Evolutionary conservation across 768 basidiomycete species (phyloP).

Genomic region (Boletus barrowsii): DNA sequence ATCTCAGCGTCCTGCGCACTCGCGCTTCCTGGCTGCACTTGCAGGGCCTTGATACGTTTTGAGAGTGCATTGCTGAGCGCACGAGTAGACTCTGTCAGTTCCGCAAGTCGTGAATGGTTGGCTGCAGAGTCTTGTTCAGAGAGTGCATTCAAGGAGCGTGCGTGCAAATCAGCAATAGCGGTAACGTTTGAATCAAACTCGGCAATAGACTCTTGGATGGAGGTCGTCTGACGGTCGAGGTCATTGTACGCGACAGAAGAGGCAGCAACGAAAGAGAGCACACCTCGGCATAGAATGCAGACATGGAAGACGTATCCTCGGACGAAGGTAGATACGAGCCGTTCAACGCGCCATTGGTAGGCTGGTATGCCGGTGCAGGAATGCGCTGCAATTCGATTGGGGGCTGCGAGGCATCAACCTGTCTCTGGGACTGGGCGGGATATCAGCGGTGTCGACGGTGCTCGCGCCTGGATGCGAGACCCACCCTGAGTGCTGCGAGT

Average conservation of each 20-base stretch:
- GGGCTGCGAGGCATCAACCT: slow-evolving; percentile 29
- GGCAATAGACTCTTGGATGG: slow-evolving; percentile 45
- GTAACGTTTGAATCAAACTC: slow-evolving; percentile 45
- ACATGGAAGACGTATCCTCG: slow-evolving; percentile 26
- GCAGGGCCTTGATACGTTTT: slow-evolving; percentile 55
- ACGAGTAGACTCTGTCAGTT: slow-evolving; percentile 58
- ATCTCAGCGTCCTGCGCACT: slow-evolving; percentile 44
- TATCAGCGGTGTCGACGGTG: slow-evolving; percentile 41
- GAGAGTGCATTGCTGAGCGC: slow-evolving; percentile 56
- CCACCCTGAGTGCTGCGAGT: slow-evolving; percentile 79
- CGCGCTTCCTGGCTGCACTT: slow-evolving; percentile 35
- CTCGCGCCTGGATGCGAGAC: slow-evolving; percentile 40
- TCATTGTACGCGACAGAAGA: neutral
- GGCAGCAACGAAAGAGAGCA: neutral
- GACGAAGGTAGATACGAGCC: slow-evolving; percentile 2
- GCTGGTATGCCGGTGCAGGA: slow-evolving; percentile 4
- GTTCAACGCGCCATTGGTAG: neutral
- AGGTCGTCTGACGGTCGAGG: slow-evolving; percentile 37
- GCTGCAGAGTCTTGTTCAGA: slow-evolving; percentile 44
- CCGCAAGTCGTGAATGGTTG: slow-evolving; percentile 48
- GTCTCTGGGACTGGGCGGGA: slow-evolving; percentile 51
- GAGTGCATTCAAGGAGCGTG: slow-evolving; percentile 47
- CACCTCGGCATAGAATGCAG: slow-evolving; percentile 35
- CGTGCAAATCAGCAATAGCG: slow-evolving; percentile 47
- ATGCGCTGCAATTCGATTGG: slow-evolving; percentile 28